Base-by-base conservation (phyloP, 2,329 filamentous ascomycete species). In the Penicillium glabrum region DNA sequence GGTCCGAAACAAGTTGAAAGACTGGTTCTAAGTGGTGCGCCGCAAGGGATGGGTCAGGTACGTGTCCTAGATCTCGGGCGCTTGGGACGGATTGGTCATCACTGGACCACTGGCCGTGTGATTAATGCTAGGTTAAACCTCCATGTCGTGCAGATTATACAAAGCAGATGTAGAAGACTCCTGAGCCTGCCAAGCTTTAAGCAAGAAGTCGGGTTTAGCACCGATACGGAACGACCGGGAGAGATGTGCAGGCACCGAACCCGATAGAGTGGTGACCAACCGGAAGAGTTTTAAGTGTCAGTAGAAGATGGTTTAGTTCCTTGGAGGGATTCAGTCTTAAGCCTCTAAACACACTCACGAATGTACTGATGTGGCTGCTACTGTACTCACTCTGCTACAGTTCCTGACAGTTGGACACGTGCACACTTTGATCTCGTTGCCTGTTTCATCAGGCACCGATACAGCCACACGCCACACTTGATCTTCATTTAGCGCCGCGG, bases 31-130 rank as follows among this genome's bases (percentile, higher is more conserved):
- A 56, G 54, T 51, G 54, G 46, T 58, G 44, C 51, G 53, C 54
- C 35, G 62, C 63, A 66, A 66, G 63, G 63, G 63, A 63, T 63
- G 61, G 61, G 45, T 63, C 63, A 64, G 60, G 62, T 65, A 65
- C 63, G 51, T 61, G 56, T 61, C 58, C 56, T 54, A 21, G 39
- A 49, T 46, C 46, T 23, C 47, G 43, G 44, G 50, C 14, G 39
- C 47, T 33, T 45, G 45, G 23, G 43, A 41, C 31, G 13, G 21
- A 29, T 29, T 21, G n/a, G n/a, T 29, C 16, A 47, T 14, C 16
- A n/a, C 11, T 47, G 5, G 19, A 5, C 3, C 19, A 41, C n/a
- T 11, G 27, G 27, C 27, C 3, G 9, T 41, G n/a, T 41, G 19
- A 41, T 23, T 19, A 41, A 41, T n/a, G n/a, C 39, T 41, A 41